A percentile compares a stretch with the other conserved stretches of the same genome.
phyloP scores from a whole-genome alignment of 176 grass and related monocot species.

The Rhynchospora tenuis region DNA sequence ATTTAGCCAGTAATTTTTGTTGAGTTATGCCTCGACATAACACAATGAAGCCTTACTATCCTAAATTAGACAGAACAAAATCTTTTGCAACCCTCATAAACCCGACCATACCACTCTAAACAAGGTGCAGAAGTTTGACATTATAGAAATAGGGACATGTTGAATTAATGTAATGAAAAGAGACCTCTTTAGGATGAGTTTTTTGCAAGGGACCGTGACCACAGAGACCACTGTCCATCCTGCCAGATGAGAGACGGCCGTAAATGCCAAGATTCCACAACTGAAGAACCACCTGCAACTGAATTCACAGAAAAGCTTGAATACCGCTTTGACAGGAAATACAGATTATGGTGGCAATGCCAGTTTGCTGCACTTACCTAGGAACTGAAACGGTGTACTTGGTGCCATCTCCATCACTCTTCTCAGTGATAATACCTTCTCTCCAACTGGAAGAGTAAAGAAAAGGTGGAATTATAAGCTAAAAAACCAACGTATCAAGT shows the following conservation, averaged over 20 bases:
- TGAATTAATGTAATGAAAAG: conserved; percentile 23
- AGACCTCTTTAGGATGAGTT: conserved; percentile 55
- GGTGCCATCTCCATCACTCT: conserved; percentile 43
- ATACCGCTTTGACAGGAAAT: not conserved
- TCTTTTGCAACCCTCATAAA: not conserved
- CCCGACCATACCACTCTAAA: not conserved
- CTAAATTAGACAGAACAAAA: not conserved
- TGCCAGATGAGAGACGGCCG: conserved; percentile 85
- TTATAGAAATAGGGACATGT: not conserved
- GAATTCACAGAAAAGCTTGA: not conserved
- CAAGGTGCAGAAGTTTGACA: conserved; percentile 13
- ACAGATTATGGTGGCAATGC: not conserved
- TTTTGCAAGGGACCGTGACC: conserved; percentile 44
- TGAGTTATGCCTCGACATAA: not conserved
- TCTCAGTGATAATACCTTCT: conserved; percentile 73
- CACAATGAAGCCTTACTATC: not conserved
- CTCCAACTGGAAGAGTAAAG: conserved; percentile 68
- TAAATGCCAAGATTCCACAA: conserved; percentile 62
- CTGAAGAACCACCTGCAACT: conserved; percentile 47
- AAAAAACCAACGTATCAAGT: not conserved
- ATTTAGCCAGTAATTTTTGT: not conserved
- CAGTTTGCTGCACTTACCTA: conserved; percentile 34
- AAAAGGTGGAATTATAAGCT: conserved; percentile 26
- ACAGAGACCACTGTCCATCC: conserved; percentile 70
- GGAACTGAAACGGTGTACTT: conserved; percentile 63